Conservation (phyloP, 345 rosid species). For the Populus nigra region DNA sequence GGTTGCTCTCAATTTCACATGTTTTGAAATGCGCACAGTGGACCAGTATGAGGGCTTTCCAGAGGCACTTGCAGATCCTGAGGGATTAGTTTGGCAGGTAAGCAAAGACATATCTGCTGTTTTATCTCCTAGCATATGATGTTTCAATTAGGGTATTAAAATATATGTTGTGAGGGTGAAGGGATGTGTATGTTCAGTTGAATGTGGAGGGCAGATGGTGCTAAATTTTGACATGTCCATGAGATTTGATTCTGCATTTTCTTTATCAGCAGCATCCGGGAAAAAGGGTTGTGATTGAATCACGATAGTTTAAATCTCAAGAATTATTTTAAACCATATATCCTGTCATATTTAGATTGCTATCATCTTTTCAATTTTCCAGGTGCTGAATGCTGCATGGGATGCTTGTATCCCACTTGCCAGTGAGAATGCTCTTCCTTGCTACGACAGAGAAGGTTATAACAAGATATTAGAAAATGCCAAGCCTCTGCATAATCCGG, state of each 20-base stretch:
- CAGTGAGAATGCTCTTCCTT: slow-evolving; percentile 75
- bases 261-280: neutral
- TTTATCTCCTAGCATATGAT: neutral
- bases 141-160: neutral
- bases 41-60: slow-evolving; percentile 57
- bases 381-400: slow-evolving; percentile 94
- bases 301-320: neutral
- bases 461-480: slow-evolving; percentile 69
- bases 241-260: neutral
- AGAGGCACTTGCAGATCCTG: slow-evolving; percentile 70
- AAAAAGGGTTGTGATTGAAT: neutral
- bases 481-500: slow-evolving; percentile 75
- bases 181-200: neutral
- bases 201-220: neutral
- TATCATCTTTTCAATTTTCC: slow-evolving; percentile 14
- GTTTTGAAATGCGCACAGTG: slow-evolving; percentile 49
- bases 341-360: neutral
- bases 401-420: slow-evolving; percentile 57
- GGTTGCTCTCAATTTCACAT: slow-evolving; percentile 63
- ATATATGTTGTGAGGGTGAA: neutral
- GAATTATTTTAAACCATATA: neutral
- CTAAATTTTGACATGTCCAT: neutral
- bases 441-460: slow-evolving; percentile 63
- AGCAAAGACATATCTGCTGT: neutral
- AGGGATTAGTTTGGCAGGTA: slow-evolving; percentile 89